A percentile compares a stretch with the other conserved stretches of the same genome.
Evolutionary conservation across 2,329 filamentous ascomycete genomes (phyloP).

Genomic region (Talaromyces sp.): DNA sequence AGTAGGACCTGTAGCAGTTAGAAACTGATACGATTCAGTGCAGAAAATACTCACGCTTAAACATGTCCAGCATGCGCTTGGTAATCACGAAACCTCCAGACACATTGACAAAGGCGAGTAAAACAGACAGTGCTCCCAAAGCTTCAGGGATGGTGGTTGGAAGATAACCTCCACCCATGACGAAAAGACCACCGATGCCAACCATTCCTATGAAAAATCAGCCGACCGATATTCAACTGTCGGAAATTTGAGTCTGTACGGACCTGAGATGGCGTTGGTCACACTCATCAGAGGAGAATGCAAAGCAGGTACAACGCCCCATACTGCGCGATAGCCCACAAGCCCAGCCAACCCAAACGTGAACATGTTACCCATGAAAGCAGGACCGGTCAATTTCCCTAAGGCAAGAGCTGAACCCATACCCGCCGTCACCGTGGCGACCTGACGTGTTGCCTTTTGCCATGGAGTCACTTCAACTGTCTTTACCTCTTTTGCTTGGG

Average conservation of each 20-base stretch:
- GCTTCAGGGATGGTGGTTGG: constrained; percentile 74
- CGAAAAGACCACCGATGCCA: constrained; percentile 80
- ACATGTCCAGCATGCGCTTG: constrained; percentile 92
- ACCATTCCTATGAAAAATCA: constrained; percentile 61
- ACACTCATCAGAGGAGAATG: constrained; percentile 91
- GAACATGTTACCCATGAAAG: constrained; percentile 86
- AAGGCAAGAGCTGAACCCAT: constrained; percentile 73
- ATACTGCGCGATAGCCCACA: constrained; percentile 83
- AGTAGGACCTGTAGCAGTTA: constrained; percentile 56
- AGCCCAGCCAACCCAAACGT: constrained; percentile 79
- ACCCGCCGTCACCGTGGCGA: constrained; percentile 68
- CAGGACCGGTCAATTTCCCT: constrained; percentile 73
- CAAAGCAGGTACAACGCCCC: constrained; percentile 78
- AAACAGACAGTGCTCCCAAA: constrained; percentile 74
- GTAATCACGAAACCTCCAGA: constrained; percentile 88
- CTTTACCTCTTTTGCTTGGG: constrained; percentile 52
- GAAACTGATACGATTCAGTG: constrained; percentile 3
- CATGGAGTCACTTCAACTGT: constrained; percentile 71
- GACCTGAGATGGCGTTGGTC: constrained; percentile 83
- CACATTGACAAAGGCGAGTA: constrained; percentile 84
- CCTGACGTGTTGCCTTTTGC: constrained; percentile 74
- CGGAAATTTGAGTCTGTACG: constrained; percentile 17
- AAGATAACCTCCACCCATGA: constrained; percentile 76
- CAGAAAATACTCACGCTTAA: constrained; percentile 57
- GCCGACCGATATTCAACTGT: background rate